phyloP scores from a whole-genome alignment of 257 asterid genomes.

The Cruciata laevipes region DNA sequence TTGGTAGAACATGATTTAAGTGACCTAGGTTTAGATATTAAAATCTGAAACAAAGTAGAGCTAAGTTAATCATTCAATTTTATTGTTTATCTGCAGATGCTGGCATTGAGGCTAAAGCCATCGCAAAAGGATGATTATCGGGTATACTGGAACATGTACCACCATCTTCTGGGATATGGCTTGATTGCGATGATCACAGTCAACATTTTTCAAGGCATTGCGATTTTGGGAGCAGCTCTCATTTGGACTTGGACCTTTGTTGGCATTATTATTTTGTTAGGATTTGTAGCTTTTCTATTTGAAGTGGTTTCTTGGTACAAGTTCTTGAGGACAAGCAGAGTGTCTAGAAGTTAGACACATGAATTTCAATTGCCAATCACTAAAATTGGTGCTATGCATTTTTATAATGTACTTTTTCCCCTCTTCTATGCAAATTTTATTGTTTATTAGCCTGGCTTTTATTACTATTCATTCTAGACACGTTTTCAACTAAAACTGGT shows the following conservation, averaged over 20 bases:
- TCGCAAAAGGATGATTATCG: slow-evolving; percentile 11
- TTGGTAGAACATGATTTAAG: too few species aligned
- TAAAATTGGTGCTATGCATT: too few species aligned
- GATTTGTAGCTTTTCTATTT: slow-evolving; percentile 19
- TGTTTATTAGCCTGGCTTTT: too few species aligned
- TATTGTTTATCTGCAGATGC: slow-evolving; percentile 25
- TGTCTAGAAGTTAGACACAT: neutral
- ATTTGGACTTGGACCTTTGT: slow-evolving; percentile 38
- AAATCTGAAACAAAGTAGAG: too few species aligned
- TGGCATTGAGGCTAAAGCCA: slow-evolving; percentile 43
- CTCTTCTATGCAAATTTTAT: neutral
- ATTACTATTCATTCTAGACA: too few species aligned
- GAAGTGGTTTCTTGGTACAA: slow-evolving; percentile 36
- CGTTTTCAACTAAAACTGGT: too few species aligned
- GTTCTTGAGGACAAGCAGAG: neutral
- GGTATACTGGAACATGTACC: slow-evolving; percentile 53
- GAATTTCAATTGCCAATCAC: neutral
- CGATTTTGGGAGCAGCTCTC: slow-evolving; percentile 22
- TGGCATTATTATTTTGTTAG: slow-evolving; percentile 31
- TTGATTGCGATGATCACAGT: slow-evolving; percentile 28
- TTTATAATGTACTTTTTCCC: too few species aligned
- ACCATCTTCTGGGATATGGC: slow-evolving; percentile 44
- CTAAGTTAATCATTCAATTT: too few species aligned
- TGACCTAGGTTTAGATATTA: too few species aligned
- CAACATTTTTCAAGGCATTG: slow-evolving; percentile 45